Evolutionary conservation across 2,329 filamentous ascomycete species (phyloP), one percentile per base, ranked within the genome.

Genomic region (Aaosphaeria pasadenensis): DNA sequence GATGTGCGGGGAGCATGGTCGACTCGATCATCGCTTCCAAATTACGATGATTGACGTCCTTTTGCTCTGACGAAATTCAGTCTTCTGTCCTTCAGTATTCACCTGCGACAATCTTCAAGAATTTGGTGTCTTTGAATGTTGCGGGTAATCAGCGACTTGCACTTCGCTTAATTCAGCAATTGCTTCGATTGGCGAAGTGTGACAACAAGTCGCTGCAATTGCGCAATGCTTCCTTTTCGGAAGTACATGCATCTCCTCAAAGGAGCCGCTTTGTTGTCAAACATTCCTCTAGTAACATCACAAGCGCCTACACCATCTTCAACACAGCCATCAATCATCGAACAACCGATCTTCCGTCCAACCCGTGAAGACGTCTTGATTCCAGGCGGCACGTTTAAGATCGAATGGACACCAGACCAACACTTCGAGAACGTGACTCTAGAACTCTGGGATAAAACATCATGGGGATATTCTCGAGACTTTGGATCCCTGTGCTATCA

Each of bases 271-370:
- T 57, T 64, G 67, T 85, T 86, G 30, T 33, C 42, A 6, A 5
- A 36, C 73, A 87, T 87, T 7, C 84, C 85, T 32, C 78, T 79
- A 71, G 82, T 84, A 5, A 2, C 41, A 43, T 39, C 49, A 1
- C 43, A 45, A 32, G 29, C 41, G 35, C 17, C 50, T 30, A 40
- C 45, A 5, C 49, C 48, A 17, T 17, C 43, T 5, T 32, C 50
- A n/a, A 47, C 47, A 24, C 33, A 45, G 28, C 50, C 49, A 7
- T 50, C 54, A 2, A 24, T 24, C n/a, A 38, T 50, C 48, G 39
- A 48, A 7, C 55, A 58, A 32, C 51, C 33, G 24, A 53, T 58
- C 32, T 17, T 48, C 30, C 46, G 48, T 11, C 55, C 55, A 1
- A 39, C 40, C 17, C 30, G 24, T 11, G 28, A 33, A n/a, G 43